phyloP scores from a whole-genome alignment of 805 yeast genomes.

The Cyberlindnera maclurae region DNA sequence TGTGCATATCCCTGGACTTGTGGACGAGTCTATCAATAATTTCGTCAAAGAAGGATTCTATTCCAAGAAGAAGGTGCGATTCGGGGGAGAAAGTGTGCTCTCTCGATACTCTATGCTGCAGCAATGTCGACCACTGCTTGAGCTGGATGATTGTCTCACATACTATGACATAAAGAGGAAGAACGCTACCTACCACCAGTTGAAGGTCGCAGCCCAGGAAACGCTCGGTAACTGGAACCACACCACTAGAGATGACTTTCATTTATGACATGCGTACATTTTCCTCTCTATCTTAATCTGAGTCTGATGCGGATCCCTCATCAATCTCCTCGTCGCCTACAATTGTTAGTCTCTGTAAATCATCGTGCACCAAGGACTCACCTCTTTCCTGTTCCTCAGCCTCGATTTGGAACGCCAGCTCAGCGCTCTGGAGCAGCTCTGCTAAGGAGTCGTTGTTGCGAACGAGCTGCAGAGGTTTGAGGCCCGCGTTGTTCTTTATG shows the following conservation, averaged over 20 bases:
- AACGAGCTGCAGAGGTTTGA: slow-evolving; percentile 70
- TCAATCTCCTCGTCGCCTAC: slow-evolving; percentile 24
- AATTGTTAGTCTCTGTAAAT: slow-evolving; percentile 10
- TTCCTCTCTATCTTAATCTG: slow-evolving; percentile 11
- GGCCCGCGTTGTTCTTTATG: slow-evolving; percentile 49
- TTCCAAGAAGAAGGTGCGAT: slow-evolving; percentile 37
- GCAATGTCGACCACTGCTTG: slow-evolving; percentile 13
- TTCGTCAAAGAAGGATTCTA: slow-evolving; percentile 58
- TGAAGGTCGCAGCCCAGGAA: slow-evolving; percentile 25
- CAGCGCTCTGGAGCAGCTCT: slow-evolving; percentile 73
- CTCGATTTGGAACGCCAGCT: slow-evolving; percentile 49
- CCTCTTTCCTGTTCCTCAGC: slow-evolving; percentile 29
- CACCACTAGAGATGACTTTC: slow-evolving; percentile 39
- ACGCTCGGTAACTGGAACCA: slow-evolving; percentile 40
- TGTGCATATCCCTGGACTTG: slow-evolving; percentile 18
- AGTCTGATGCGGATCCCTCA: slow-evolving; percentile 19
- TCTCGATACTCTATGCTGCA: slow-evolving; percentile 25
- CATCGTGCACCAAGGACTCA: slow-evolving; percentile 15
- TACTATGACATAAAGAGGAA: slow-evolving; percentile 29
- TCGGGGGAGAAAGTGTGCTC: slow-evolving; percentile 35
- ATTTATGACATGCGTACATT: not conserved
- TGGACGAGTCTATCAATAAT: slow-evolving; percentile 35
- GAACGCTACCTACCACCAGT: slow-evolving; percentile 22
- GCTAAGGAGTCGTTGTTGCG: slow-evolving; percentile 43
- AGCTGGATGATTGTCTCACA: slow-evolving; percentile 4